Evolutionary conservation across 192 early-diverging fungal genomes (phyloP).

Genomic region (Coemansia sp.): DNA sequence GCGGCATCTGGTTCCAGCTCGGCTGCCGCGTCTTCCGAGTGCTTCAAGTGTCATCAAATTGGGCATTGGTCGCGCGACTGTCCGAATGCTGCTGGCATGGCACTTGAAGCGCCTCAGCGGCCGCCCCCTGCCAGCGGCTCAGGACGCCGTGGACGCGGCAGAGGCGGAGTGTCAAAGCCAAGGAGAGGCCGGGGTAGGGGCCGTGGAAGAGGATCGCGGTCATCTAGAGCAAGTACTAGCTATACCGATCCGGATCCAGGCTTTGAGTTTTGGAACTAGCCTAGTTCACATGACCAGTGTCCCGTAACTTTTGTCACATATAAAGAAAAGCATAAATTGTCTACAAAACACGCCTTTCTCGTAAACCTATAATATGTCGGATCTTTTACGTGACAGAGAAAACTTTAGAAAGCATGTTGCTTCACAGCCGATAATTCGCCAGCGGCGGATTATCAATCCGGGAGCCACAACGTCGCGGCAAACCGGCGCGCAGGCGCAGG

Average conservation of each 20-base stretch:
- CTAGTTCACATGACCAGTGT: constrained; percentile 4
- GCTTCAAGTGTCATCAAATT: constrained; percentile 31
- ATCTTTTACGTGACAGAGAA: constrained; percentile 25
- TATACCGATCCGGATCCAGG: constrained; percentile 7
- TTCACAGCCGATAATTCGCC: constrained; percentile 48
- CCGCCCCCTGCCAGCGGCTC: constrained; percentile 15
- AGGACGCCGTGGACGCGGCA: constrained; percentile 11
- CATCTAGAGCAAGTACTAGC: background rate
- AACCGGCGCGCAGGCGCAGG: background rate
- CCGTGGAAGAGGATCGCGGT: background rate
- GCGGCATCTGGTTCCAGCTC: background rate
- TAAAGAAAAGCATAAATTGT: too few relatives aligned
- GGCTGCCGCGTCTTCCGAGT: constrained; percentile 12
- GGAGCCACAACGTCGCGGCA: constrained; percentile 9
- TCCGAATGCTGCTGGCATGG: constrained; percentile 6
- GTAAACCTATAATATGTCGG: constrained; percentile 23
- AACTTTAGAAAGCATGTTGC: constrained; percentile 54
- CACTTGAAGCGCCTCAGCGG: constrained; percentile 8
- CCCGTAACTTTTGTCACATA: background rate
- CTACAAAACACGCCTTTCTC: too few relatives aligned
- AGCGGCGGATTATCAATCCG: constrained; percentile 7
- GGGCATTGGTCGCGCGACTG: constrained; percentile 52
- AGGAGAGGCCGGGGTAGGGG: constrained; percentile 9
- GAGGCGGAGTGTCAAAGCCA: background rate
- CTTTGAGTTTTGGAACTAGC: constrained; percentile 19